Evolutionary conservation across 2,329 filamentous ascomycete species (phyloP), one percentile per base, ranked within the genome.

Genomic region (Neonectria magnoliae): DNA sequence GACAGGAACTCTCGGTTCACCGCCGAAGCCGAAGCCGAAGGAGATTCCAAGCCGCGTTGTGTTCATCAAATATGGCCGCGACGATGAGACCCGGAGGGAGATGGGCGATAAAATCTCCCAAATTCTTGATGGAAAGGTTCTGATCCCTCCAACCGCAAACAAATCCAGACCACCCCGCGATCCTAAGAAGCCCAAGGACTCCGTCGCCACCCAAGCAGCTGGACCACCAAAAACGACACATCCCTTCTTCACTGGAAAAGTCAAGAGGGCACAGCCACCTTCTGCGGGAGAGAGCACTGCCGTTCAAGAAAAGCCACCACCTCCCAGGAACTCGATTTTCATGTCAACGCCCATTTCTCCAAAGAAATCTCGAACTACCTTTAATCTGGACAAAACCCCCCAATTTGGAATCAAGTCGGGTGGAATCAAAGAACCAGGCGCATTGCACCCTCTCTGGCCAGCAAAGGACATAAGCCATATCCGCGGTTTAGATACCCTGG

Each of bases 401-500:
- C 78, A 80, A 13, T 84, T 86, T 64, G 83, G 85, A 3, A 72
- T 77, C 27, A 84, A 79, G 59, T 80, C 81, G 5, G 71, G 76
- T 3, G 81, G 80, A 0, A 73, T 88, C 5, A 93, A 88, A 71
- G 83, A 91, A n/a, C 88, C 90, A 0, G 92, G 91, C 2, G 84
- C 90, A 9, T 81, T 83, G 66, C 84, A 92, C 58, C 87, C 92
- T 4, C 82, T 88, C n/a, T 96, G 92, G 90, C 93, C 93, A 41
- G 85, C 87, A 53, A 83, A 84, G 67, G 90, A 83, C 7, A 88
- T 88, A 75, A 79, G 84, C 1, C 91, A 93, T 76, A 79, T 94
- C 45, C 86, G 90, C 59, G 89, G 86, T 6, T 61, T 71, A 38
- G 69, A 69, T 14, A 6, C 25, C 25, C 27, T 27, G 14, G 33